Conservation (phyloP, 2,329 filamentous ascomycete species). For the Sclerotiophoma versabilis region DNA sequence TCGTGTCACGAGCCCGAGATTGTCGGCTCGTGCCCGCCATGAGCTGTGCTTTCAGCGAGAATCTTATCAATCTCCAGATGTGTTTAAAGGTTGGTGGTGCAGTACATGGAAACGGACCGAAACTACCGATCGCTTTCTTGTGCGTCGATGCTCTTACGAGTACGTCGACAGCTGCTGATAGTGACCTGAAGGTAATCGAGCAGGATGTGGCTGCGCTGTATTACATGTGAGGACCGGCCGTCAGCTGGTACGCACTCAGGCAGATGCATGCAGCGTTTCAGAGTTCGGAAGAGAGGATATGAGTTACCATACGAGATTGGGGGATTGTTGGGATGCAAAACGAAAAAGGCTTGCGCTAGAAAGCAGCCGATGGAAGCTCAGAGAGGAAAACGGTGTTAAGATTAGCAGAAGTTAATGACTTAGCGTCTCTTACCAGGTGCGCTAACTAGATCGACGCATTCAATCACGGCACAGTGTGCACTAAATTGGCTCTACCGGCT, state of each 20-base stretch:
- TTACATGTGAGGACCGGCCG: neutral
- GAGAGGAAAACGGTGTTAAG: conserved; percentile 26
- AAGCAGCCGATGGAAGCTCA: conserved; percentile 19
- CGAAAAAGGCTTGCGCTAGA: conserved; percentile 15
- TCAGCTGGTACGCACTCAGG: neutral
- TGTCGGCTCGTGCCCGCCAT: conserved; percentile 36
- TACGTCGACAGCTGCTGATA: neutral
- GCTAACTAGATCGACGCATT: conserved; percentile 40
- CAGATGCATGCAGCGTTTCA: conserved; percentile 5
- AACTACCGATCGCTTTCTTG: neutral
- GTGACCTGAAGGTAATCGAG: neutral
- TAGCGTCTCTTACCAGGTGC: conserved; percentile 22
- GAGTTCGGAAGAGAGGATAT: neutral
- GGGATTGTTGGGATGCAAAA: conserved; percentile 18
- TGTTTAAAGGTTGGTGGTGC: conserved; percentile 1
- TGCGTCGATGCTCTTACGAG: neutral
- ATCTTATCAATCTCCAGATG: neutral
- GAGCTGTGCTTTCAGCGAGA: conserved; percentile 3
- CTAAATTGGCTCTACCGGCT: conserved; percentile 21
- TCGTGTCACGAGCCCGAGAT: conserved; percentile 30
- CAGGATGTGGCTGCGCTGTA: neutral
- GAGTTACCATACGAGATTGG: conserved; percentile 14
- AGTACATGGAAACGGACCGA: conserved; percentile 15
- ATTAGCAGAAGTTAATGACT: conserved; percentile 38
- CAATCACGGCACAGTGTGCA: conserved; percentile 35